These are phyloP conservation scores for Botryotinia convoluta DNA, from an alignment of 2,329 filamentous ascomycete genomes.

Conservation along the genomic window DNA sequence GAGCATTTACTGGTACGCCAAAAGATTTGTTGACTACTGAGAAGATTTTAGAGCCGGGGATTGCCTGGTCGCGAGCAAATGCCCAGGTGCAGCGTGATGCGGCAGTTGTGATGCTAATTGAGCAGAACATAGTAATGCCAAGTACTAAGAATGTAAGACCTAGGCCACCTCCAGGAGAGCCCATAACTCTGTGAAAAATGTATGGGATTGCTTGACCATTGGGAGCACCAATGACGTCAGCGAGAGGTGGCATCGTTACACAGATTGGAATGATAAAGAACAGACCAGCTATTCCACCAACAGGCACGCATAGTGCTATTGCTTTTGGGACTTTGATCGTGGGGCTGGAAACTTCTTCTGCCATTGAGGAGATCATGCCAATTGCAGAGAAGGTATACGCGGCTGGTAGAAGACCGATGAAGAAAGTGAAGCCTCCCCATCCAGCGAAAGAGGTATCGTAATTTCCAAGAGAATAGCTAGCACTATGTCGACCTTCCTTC, in stretches of 20 bases:
- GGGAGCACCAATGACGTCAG: conserved; percentile 46
- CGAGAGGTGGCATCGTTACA: conserved; percentile 47
- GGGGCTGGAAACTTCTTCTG: conserved; percentile 56
- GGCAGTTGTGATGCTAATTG: conserved; percentile 51
- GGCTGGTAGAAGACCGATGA: conserved; percentile 58
- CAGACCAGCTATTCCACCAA: conserved; percentile 48
- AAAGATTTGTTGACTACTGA: conserved; percentile 59
- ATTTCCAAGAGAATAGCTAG: conserved; percentile 51
- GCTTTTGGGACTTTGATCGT: conserved; percentile 48
- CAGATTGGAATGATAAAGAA: conserved; percentile 53
- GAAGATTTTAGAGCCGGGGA: conserved; percentile 60
- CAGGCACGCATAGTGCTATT: conserved; percentile 47
- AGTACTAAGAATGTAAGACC: conserved; percentile 51
- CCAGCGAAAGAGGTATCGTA: conserved; percentile 56
- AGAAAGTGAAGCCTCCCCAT: conserved; percentile 59
- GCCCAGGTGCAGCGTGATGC: conserved; percentile 64
- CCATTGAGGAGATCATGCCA: conserved; percentile 62
- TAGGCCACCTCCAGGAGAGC: conserved; percentile 46
- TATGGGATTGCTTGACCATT: conserved; percentile 50
- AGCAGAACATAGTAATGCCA: conserved; percentile 51
- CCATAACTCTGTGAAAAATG: conserved; percentile 50
- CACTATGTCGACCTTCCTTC: conserved; percentile 51
- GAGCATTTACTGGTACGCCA: conserved; percentile 62
- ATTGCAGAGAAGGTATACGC: conserved; percentile 59
- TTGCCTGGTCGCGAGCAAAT: conserved; percentile 64